Evolutionary conservation across 1,139 yeast genomes (phyloP).

Genomic region (Eremothecium sinecaudum): DNA sequence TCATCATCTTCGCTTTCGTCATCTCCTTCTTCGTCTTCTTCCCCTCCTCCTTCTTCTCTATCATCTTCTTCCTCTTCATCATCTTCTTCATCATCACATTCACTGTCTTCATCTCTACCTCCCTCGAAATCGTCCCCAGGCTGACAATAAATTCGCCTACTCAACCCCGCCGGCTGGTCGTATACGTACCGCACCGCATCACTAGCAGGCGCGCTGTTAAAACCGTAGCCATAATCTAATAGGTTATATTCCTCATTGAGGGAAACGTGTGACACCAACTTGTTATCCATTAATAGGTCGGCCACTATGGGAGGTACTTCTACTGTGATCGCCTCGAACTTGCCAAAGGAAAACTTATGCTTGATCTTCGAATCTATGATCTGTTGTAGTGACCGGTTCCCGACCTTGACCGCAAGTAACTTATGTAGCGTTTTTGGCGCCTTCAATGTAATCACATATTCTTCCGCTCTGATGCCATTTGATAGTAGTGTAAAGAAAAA

Average conservation of each 20-base stretch:
- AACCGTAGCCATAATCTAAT: background rate
- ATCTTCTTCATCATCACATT: conserved; percentile 27
- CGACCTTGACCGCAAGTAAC: conserved; percentile 18
- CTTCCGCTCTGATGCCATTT: conserved; percentile 10
- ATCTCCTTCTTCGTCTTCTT: conserved; percentile 1
- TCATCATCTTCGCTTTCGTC: background rate
- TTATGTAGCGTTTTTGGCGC: conserved; percentile 19
- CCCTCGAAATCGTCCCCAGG: conserved; percentile 2
- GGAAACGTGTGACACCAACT: conserved; percentile 4
- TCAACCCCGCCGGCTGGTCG: too few relatives aligned
- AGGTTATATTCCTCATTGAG: conserved; percentile 5
- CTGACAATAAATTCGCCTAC: too few relatives aligned
- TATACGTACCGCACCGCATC: too few relatives aligned
- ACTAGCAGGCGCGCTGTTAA: background rate
- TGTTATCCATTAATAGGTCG: conserved; percentile 37
- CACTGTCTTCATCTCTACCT: background rate
- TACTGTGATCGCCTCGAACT: conserved; percentile 56
- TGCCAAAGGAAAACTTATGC: conserved; percentile 47
- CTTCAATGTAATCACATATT: conserved; percentile 25
- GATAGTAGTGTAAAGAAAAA: conserved; percentile 4
- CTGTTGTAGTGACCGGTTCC: conserved; percentile 18
- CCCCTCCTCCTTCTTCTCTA: conserved; percentile 12
- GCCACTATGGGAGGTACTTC: conserved; percentile 43
- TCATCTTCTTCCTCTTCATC: conserved; percentile 21
- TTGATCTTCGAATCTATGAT: conserved; percentile 20